Conservation (phyloP, 768 basidiomycete genomes). For the Mrakia blollopis region DNA sequence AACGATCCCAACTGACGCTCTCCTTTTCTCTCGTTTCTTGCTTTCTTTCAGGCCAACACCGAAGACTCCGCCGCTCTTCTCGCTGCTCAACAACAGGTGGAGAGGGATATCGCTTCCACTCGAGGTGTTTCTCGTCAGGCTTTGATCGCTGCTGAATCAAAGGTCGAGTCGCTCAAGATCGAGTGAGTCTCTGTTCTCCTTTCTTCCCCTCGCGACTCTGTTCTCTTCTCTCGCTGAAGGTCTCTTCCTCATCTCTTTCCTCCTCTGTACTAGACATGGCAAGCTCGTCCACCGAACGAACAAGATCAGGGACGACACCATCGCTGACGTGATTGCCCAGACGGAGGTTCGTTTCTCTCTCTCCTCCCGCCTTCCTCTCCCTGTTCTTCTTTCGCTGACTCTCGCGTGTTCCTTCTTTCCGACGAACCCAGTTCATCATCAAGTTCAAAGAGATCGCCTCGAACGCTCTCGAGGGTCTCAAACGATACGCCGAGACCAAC, state of each 20-base stretch:
- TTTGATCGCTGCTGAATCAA: conserved; percentile 39
- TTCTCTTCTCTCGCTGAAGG: background rate
- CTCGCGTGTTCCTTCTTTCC: background rate
- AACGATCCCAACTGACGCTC: background rate
- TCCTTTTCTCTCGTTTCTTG: background rate
- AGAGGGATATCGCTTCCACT: conserved; percentile 41
- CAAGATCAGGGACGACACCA: conserved; percentile 28
- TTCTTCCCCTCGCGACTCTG: background rate
- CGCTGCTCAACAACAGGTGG: conserved; percentile 36
- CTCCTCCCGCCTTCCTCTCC: background rate
- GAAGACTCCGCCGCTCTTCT: conserved; percentile 38
- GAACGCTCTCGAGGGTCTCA: conserved; percentile 30
- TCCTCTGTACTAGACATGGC: conserved; percentile 6
- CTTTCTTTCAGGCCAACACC: conserved; percentile 33
- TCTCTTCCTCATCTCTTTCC: background rate
- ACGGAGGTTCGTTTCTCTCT: background rate
- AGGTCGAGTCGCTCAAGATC: conserved; percentile 41
- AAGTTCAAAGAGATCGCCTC: conserved; percentile 31
- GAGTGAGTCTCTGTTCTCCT: conserved; percentile 37
- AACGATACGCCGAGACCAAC: conserved; percentile 30
- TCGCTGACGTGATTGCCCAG: conserved; percentile 21
- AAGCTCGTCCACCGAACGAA: conserved; percentile 23
- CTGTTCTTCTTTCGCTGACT: background rate
- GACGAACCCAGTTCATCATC: conserved; percentile 15
- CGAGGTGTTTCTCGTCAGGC: conserved; percentile 41